These are phyloP conservation scores for Mortierella sp. DNA, from an alignment of 371 early-diverging fungal species.

Conservation along the genomic window DNA sequence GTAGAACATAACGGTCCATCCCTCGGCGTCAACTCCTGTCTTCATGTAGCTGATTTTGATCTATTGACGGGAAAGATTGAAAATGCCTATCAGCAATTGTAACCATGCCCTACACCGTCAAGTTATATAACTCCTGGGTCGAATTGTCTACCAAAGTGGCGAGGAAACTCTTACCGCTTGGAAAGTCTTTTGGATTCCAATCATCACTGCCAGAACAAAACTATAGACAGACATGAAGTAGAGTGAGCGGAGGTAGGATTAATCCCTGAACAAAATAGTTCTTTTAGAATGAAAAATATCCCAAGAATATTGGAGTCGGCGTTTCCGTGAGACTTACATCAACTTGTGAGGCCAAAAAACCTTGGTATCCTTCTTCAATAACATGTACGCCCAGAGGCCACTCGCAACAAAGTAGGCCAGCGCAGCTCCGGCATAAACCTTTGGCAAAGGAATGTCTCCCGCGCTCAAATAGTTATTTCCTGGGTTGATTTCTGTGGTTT, in stretches of 20 bases:
- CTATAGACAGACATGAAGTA: conserved; percentile 28
- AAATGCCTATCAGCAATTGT: not conserved
- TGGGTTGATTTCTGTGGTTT: conserved; percentile 64
- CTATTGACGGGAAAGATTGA: conserved; percentile 27
- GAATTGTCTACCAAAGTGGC: not conserved
- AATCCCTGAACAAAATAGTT: not conserved
- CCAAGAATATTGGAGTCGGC: not conserved
- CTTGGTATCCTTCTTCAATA: conserved; percentile 60
- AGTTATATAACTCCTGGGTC: not conserved
- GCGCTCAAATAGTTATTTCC: conserved; percentile 67
- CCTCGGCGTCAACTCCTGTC: conserved; percentile 64
- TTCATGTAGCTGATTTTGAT: conserved; percentile 68
- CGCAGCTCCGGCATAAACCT: conserved; percentile 61
- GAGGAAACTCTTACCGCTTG: conserved; percentile 61
- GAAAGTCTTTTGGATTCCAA: conserved; percentile 67
- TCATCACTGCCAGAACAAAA: conserved; percentile 62
- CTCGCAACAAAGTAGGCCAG: conserved; percentile 59
- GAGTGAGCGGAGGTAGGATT: not conserved
- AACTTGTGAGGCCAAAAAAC: conserved; percentile 71
- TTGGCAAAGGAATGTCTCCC: conserved; percentile 68
- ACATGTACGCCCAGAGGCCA: conserved; percentile 57
- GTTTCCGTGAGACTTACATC: conserved; percentile 56
- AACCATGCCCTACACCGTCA: too few relatives aligned
- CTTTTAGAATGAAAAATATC: not conserved
- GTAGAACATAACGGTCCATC: conserved; percentile 71